phyloP scores from a whole-genome alignment of 2,329 filamentous ascomycete species.

The Fonsecaea nubica region DNA sequence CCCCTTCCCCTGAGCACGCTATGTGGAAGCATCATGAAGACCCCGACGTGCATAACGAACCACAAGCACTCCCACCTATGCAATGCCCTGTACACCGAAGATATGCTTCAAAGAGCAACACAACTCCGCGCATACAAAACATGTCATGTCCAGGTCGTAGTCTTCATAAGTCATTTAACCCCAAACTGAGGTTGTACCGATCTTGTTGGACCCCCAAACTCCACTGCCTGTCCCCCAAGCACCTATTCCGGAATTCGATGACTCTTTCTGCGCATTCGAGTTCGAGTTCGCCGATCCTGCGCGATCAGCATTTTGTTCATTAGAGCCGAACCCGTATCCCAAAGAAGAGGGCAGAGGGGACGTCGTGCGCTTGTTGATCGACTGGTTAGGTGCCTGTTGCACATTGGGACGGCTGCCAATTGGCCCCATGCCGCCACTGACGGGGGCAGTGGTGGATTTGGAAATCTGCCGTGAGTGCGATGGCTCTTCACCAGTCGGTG shows the following conservation, averaged over 20 bases:
- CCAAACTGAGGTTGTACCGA: constrained; percentile 93
- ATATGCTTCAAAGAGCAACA: constrained; percentile 35
- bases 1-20: constrained; percentile 26
- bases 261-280: constrained; percentile 55
- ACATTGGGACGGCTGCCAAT: constrained; percentile 86
- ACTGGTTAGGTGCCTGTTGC: constrained; percentile 61
- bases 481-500: constrained; percentile 74
- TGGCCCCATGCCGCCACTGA: constrained; percentile 76
- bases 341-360: constrained; percentile 91
- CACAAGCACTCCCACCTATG: constrained; percentile 24
- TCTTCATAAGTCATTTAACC: constrained; percentile 62
- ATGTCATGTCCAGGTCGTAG: constrained; percentile 31
- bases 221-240: constrained; percentile 81
- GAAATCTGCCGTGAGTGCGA: constrained; percentile 73
- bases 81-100: constrained; percentile 36
- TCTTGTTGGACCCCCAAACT: constrained; percentile 82
- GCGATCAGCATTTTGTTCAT: constrained; percentile 57
- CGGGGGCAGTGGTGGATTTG: constrained; percentile 58
- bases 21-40: constrained; percentile 34
- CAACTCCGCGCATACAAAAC: constrained; percentile 36
- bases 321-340: constrained; percentile 60
- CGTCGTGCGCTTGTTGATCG: constrained; percentile 79
- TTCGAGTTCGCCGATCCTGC: constrained; percentile 66
- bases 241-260: constrained; percentile 55
- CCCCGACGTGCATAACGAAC: constrained; percentile 33